Evolutionary conservation across 306 rosid species (phyloP), one percentile per base, ranked within the genome.

Genomic region (Sphenostylis stenocarpa): DNA sequence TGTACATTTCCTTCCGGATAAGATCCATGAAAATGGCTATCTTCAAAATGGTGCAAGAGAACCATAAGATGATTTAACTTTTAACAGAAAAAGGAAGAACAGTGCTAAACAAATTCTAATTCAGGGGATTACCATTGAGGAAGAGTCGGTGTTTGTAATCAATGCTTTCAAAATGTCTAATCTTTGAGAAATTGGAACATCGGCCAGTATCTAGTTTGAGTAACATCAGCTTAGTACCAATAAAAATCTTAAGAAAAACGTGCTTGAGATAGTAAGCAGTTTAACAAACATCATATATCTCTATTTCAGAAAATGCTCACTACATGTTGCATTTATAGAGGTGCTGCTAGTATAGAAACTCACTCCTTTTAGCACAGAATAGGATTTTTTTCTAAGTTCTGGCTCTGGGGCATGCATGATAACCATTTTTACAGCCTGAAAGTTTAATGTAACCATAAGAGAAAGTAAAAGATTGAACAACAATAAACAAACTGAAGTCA

Each of bases 361-460:
- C 81, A 90, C 99, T 87, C 85, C 88, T 80, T 87, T 92, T 23
- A 92, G 78, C 63, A 87, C 86, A 60, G 78, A 84, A 84, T 85
- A 95, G 43, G 96, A 88, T 26, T 83, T 84, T 85, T 73, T 95
- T 70, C 97, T 69, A 11, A 85, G 75, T 51, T 65, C 86, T 63
- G 89, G 64, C 68, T 90, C 93, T 26, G 94, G 80, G 61, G 97
- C 81, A 73, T 70, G 76, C 73, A 92, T 89, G 80, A 92, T 88
- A 75, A 86, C 82, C 90, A 83, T 86, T 85, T 87, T 88, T 68
- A 92, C 84, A 80, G 97, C 96, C 99, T 95, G 89, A 77, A 86
- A 74, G 47, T 84, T 76, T 75, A 66, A 47, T 64, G 62, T 56
- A 82, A 69, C 28, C 73, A 73, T 29, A 45, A 60, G 31, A 80